Evolutionary conservation across 2,329 filamentous ascomycete species (phyloP).

Genomic region (Xylaria polymorpha): DNA sequence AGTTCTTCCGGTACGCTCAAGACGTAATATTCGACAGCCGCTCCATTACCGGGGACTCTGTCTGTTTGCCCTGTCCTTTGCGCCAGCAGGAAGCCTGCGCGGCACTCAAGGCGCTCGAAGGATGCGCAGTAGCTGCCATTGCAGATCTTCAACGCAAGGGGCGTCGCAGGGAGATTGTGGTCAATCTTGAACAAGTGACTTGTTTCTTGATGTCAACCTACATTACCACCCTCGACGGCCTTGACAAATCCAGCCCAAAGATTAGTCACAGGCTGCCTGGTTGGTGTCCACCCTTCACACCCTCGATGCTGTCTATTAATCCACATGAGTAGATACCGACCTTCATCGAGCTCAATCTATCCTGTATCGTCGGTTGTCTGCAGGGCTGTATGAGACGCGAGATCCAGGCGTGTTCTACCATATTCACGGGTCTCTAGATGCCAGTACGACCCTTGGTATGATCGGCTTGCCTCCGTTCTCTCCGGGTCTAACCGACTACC

Average conservation of each 20-base stretch:
- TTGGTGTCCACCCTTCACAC: slow-evolving; percentile 30
- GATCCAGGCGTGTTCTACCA: slow-evolving; percentile 76
- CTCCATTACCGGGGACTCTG: slow-evolving; percentile 47
- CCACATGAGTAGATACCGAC: slow-evolving; percentile 70
- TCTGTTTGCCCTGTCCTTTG: slow-evolving; percentile 56
- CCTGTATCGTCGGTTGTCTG: slow-evolving; percentile 76
- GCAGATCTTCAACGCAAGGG: slow-evolving; percentile 64
- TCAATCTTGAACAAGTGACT: slow-evolving; percentile 65
- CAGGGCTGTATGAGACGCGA: slow-evolving; percentile 77
- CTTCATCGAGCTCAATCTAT: slow-evolving; percentile 76
- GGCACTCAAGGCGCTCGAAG: slow-evolving; percentile 70
- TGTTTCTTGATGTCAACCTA: slow-evolving; percentile 70
- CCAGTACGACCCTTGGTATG: slow-evolving; percentile 75
- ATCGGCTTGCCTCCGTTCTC: slow-evolving; percentile 72
- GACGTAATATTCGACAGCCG: slow-evolving; percentile 49
- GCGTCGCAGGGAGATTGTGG: slow-evolving; percentile 56
- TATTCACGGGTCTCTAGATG: slow-evolving; percentile 79
- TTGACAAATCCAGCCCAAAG: slow-evolving; percentile 60
- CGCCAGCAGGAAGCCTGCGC: slow-evolving; percentile 55
- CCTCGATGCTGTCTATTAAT: slow-evolving; percentile 52
- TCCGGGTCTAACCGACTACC: slow-evolving; percentile 70
- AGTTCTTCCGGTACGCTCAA: slow-evolving; percentile 46
- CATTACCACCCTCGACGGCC: slow-evolving; percentile 64
- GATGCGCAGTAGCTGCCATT: slow-evolving; percentile 68
- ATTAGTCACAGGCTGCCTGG: slow-evolving; percentile 57